Conservation (phyloP, 306 rosid genomes). For the Albizia julibrissin region DNA sequence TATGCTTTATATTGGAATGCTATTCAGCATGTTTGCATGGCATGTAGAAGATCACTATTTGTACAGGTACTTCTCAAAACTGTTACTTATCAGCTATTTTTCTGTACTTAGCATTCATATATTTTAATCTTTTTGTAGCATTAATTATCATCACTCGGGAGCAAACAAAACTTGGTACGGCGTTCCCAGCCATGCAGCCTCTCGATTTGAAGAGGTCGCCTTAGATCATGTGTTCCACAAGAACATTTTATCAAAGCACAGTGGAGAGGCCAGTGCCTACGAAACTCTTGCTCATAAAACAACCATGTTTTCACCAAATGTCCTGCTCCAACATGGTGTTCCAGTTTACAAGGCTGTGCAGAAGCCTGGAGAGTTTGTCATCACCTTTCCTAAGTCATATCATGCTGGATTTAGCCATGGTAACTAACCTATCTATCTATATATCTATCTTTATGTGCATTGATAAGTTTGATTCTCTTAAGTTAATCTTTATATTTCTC, state of each 20-base stretch:
- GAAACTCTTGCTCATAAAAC: constrained; percentile 40
- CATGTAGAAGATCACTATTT: constrained; percentile 53
- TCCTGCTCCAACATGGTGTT: constrained; percentile 40
- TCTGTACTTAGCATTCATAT: neutral
- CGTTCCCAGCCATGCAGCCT: constrained; percentile 34
- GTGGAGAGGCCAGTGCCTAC: constrained; percentile 32
- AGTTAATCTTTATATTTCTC: neutral
- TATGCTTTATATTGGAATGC: constrained; percentile 54
- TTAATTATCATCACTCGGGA: constrained; percentile 51
- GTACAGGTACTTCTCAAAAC: constrained; percentile 33
- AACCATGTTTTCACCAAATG: constrained; percentile 42
- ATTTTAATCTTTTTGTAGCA: constrained; percentile 27
- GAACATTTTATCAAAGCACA: constrained; percentile 16
- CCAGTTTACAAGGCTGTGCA: constrained; percentile 45
- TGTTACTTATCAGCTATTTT: neutral
- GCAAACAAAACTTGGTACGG: constrained; percentile 50
- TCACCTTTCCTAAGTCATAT: constrained; percentile 49
- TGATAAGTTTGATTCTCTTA: neutral
- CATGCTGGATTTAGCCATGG: constrained; percentile 50
- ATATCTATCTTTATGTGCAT: neutral
- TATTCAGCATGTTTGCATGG: constrained; percentile 58
- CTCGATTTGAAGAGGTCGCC: constrained; percentile 37
- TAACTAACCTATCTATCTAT: neutral
- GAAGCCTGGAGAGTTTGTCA: constrained; percentile 50
- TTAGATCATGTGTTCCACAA: constrained; percentile 29